phyloP scores from a whole-genome alignment of 129 eudicot genomes.

The Escallonia herrerae region DNA sequence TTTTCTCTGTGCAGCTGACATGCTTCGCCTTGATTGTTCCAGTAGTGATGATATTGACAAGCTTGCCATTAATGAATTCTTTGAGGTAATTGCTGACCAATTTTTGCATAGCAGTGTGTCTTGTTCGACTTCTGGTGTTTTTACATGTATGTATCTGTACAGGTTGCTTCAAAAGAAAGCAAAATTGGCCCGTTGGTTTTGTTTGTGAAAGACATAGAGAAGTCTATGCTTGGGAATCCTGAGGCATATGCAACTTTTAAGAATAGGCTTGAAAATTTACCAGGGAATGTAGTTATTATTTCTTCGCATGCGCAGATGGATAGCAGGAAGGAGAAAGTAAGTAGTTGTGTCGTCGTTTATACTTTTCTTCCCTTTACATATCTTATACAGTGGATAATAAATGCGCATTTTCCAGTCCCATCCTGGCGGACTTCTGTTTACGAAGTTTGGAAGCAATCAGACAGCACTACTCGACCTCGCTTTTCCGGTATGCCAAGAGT shows the following conservation, averaged over 20 bases:
- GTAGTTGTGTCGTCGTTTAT: slow-evolving; percentile 11
- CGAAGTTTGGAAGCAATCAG: slow-evolving; percentile 80
- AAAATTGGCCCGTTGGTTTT: slow-evolving; percentile 51
- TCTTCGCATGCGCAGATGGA: slow-evolving; percentile 85
- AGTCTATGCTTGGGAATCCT: slow-evolving; percentile 67
- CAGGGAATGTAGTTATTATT: slow-evolving; percentile 66
- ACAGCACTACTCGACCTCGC: slow-evolving; percentile 77
- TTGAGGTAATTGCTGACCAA: slow-evolving; percentile 43
- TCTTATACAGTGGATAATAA: neutral
- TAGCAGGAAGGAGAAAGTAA: slow-evolving; percentile 80
- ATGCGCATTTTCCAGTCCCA: slow-evolving; percentile 49
- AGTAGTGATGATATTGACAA: slow-evolving; percentile 61
- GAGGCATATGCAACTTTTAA: slow-evolving; percentile 72
- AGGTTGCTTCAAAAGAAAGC: slow-evolving; percentile 81
- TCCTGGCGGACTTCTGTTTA: slow-evolving; percentile 80
- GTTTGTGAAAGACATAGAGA: slow-evolving; percentile 80
- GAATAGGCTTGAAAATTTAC: slow-evolving; percentile 64
- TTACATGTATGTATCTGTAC: slow-evolving; percentile 5
- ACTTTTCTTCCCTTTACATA: neutral
- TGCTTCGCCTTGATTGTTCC: slow-evolving; percentile 68
- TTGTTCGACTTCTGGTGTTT: neutral
- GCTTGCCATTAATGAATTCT: slow-evolving; percentile 72
- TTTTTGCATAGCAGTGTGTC: neutral
- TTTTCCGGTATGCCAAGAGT: slow-evolving; percentile 55
- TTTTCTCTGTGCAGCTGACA: slow-evolving; percentile 48